Conservation (phyloP, 176 grass and related monocot genomes). For the Echinochloa phyllopogon region DNA sequence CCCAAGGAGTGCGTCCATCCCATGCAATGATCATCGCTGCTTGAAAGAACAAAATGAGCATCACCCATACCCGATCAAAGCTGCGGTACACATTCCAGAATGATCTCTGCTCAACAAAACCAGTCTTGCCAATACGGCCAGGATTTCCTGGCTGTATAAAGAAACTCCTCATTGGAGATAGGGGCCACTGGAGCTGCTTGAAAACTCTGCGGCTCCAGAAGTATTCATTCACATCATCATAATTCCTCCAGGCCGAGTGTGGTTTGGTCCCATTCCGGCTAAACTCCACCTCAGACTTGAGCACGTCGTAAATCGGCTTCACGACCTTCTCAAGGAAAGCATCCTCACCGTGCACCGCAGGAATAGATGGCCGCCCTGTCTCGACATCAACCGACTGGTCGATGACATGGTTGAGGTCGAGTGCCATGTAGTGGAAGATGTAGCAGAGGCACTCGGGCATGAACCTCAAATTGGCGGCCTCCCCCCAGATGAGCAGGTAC, state of each 20-base stretch:
- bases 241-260: constrained; percentile 92
- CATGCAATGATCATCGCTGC: constrained; percentile 82
- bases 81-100: constrained; percentile 98
- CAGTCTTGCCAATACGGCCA: constrained; percentile 83
- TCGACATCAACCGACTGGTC: constrained; percentile 55
- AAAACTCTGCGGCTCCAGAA: constrained; percentile 84
- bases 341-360: constrained; percentile 64
- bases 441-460: constrained; percentile 94
- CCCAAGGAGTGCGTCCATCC: constrained; percentile 68
- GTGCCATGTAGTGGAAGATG: constrained; percentile 89
- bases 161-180: constrained; percentile 53
- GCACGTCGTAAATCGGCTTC: constrained; percentile 70
- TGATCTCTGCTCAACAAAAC: constrained; percentile 92
- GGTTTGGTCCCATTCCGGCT: constrained; percentile 79
- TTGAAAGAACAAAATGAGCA: constrained; percentile 89
- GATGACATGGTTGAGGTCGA: constrained; percentile 77
- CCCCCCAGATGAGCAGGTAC: constrained; percentile 96
- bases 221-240: constrained; percentile 98
- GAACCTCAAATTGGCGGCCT: constrained; percentile 92
- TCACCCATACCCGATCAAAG: constrained; percentile 89
- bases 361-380: constrained; percentile 47
- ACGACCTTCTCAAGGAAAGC: constrained; percentile 78
- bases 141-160: constrained; percentile 49
- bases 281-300: constrained; percentile 59
- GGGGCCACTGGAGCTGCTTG: constrained; percentile 71